Percentiles rank a stretch among this genome's conserved stretches.
phyloP scores from a whole-genome alignment of 306 rosid species.

The Mimosa bimucronata region DNA sequence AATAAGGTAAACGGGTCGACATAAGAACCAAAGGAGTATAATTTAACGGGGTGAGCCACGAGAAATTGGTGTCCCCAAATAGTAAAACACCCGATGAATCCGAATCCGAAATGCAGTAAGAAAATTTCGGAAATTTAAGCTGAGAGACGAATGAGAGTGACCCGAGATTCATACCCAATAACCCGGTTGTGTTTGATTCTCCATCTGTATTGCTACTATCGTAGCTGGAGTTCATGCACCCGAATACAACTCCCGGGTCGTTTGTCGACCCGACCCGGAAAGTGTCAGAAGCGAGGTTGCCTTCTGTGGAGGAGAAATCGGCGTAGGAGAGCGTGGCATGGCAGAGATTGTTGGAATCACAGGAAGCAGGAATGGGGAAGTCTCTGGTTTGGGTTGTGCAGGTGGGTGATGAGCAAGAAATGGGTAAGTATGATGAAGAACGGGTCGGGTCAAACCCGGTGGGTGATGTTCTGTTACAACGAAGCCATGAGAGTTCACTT shows the following conservation, averaged over 20 bases:
- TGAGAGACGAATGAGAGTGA: constrained; percentile 75
- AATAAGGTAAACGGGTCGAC: constrained; percentile 71
- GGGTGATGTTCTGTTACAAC: constrained; percentile 49
- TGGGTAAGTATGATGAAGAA: constrained; percentile 61
- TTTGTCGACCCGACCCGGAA: constrained; percentile 57
- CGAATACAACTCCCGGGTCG: constrained; percentile 56
- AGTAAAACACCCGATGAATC: constrained; percentile 71
- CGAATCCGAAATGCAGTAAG: constrained; percentile 79
- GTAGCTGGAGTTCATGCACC: constrained; percentile 70
- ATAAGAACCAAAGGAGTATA: constrained; percentile 71
- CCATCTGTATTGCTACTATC: constrained; percentile 51
- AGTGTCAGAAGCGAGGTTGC: constrained; percentile 72
- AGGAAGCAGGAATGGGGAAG: constrained; percentile 82
- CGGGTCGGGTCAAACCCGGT: constrained; percentile 47
- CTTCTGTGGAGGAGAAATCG: constrained; percentile 80
- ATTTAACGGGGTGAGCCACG: constrained; percentile 59
- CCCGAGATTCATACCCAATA: constrained; percentile 91
- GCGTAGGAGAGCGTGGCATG: constrained; percentile 89
- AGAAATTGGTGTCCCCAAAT: constrained; percentile 65
- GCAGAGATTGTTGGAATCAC: constrained; percentile 78
- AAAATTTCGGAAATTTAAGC: constrained; percentile 67
- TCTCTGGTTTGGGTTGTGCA: constrained; percentile 73
- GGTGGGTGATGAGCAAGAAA: constrained; percentile 67
- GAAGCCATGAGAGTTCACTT: constrained; percentile 91
- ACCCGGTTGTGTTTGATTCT: constrained; percentile 71